phyloP scores from a whole-genome alignment of 352 stramenopile genomes.

The Phytophthora cryptogea region DNA sequence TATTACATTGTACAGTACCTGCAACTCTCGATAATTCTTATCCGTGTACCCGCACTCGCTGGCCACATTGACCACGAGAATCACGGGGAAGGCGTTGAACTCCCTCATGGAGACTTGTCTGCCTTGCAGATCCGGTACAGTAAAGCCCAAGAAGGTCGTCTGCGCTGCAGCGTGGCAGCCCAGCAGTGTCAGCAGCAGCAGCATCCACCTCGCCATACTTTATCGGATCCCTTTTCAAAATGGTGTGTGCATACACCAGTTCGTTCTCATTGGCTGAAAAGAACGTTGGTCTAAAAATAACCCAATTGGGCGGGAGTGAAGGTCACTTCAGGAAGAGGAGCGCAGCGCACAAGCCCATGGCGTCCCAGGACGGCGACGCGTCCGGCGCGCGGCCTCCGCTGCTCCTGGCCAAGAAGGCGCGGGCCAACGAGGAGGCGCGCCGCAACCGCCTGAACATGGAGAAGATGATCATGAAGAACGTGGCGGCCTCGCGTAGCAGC shows the following conservation, averaged over 20 bases:
- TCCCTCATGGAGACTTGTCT: conserved; percentile 48
- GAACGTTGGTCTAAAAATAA: conserved; percentile 19
- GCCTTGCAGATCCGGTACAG: conserved; percentile 53
- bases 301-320: conserved; percentile 18
- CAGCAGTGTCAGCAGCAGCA: conserved; percentile 20
- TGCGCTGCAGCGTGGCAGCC: neutral
- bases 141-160: conserved; percentile 62
- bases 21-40: conserved; percentile 79
- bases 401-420: conserved; percentile 19
- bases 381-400: neutral
- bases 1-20: conserved; percentile 32
- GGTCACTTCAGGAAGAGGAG: neutral
- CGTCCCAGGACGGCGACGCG: conserved; percentile 14
- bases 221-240: conserved; percentile 8
- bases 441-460: conserved; percentile 81
- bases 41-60: conserved; percentile 83
- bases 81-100: conserved; percentile 61
- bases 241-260: neutral
- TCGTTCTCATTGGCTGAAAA: conserved; percentile 15
- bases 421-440: conserved; percentile 49
- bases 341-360: conserved; percentile 8
- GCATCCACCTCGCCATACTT: conserved; percentile 8
- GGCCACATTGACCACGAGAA: conserved; percentile 85
- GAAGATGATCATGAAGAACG: conserved; percentile 89
- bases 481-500: conserved; percentile 50